A percentile compares a stretch with the other conserved stretches of the same genome.
Evolutionary conservation across 345 rosid species (phyloP).

Genomic region (Triadica sebifera): DNA sequence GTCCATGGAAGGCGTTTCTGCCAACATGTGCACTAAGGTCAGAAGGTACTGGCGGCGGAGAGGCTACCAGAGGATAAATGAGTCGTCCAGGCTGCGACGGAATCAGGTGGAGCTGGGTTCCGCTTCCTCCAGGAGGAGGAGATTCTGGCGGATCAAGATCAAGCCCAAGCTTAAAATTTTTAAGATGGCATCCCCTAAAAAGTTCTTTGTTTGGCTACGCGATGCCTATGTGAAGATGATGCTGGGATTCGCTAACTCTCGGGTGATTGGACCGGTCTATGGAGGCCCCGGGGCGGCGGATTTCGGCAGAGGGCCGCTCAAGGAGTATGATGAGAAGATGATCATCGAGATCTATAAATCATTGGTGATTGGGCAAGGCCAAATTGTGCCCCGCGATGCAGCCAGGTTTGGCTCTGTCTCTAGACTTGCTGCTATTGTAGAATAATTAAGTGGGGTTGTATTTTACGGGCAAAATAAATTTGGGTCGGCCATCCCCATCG

Average conservation of each 20-base stretch:
- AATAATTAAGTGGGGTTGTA: not conserved
- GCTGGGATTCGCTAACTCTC: conserved; percentile 47
- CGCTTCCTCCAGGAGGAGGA: conserved; percentile 22
- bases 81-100: conserved; percentile 19
- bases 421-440: conserved; percentile 23
- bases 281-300: conserved; percentile 16
- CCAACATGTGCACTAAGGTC: conserved; percentile 33
- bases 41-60: conserved; percentile 36
- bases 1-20: conserved; percentile 44
- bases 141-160: conserved; percentile 53
- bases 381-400: conserved; percentile 40
- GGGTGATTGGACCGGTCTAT: conserved; percentile 22
- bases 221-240: conserved; percentile 70
- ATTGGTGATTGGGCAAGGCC: conserved; percentile 46
- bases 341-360: conserved; percentile 71
- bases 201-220: conserved; percentile 50
- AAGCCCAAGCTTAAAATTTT: conserved; percentile 42
- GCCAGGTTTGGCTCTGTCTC: conserved; percentile 27
- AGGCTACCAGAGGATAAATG: conserved; percentile 49
- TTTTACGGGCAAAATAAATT: not conserved
- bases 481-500: not conserved
- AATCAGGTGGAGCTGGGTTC: conserved; percentile 22
- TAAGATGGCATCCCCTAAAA: conserved; percentile 40
- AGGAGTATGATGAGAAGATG: conserved; percentile 59
- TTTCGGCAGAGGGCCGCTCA: conserved; percentile 33